A percentile compares a stretch with the other conserved stretches of the same genome.
phyloP scores from a whole-genome alignment of 2,329 filamentous ascomycete genomes.

The Colletotrichum lupini region DNA sequence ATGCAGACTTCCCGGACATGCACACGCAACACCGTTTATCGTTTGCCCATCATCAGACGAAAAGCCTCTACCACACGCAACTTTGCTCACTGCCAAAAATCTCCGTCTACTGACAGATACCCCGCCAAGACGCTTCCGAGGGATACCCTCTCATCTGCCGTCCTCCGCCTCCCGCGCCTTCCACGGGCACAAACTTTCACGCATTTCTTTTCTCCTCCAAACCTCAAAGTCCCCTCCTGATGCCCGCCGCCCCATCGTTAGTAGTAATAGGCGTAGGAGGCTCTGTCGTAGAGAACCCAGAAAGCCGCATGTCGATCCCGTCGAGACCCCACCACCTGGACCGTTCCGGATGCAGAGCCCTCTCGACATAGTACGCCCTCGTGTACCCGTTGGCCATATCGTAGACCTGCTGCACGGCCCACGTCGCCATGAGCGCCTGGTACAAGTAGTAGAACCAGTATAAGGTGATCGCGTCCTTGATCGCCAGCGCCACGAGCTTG shows the following conservation, averaged over 20 bases:
- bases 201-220: too few relatives aligned
- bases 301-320: slow-evolving; percentile 1
- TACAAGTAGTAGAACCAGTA: background rate
- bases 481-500: background rate
- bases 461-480: background rate
- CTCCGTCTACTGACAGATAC: background rate
- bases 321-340: background rate
- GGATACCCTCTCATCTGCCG: background rate
- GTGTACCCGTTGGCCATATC: slow-evolving; percentile 19
- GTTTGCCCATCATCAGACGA: background rate
- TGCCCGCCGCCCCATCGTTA: background rate
- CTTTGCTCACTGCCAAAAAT: background rate
- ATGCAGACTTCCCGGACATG: background rate
- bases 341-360: background rate
- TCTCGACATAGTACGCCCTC: slow-evolving; percentile 23
- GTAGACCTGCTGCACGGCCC: slow-evolving; percentile 3
- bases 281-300: background rate
- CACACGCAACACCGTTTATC: background rate
- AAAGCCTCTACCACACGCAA: background rate
- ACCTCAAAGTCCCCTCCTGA: background rate
- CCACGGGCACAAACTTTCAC: background rate
- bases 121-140: background rate
- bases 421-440: background rate
- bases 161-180: slow-evolving; percentile 13
- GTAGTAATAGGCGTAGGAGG: background rate